Evolutionary conservation across 1,139 yeast species (phyloP), one percentile per base, ranked within the genome.

Genomic region (Candida dubliniensis): DNA sequence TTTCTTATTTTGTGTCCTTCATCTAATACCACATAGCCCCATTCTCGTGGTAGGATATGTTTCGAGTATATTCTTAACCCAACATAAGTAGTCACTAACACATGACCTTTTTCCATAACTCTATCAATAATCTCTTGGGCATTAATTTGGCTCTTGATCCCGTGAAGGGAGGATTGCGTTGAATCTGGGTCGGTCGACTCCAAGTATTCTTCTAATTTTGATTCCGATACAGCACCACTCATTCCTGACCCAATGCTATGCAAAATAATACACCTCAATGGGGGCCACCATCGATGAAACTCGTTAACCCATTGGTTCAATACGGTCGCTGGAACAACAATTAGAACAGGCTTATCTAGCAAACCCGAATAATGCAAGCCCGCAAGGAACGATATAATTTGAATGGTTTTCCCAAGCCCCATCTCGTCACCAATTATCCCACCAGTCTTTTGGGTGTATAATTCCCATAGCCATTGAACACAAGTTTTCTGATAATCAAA

Each of bases 221-320:
- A 82, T 46, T 83, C 86, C 4, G 65, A 61, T 10, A 66, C 64
- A 9, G 66, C 64, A 8, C 71, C 69, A 26, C 29, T 34, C 90
- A 93, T 84, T 0, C 96, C 99, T 1, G 90, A 73, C 0, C 99
- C 99, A 40, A 90, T 93, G 3, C 96, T 85, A 63, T 93, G 99
- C 38, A 93, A 67, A 41, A 93, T 89, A 2, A 87, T 83, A 13
- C 93, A 82, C 47, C 99, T 67, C 26, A 95, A 72, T 0, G 97
- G 91, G 1, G 99, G 98, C 98, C 98, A 93, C 99, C 99, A 93
- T 40, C 85, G 77, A 57, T 93, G 99, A 45, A 93, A 82, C 61
- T 93, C 99, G 50, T 84, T 86, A 5, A 91, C 95, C 99, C 99
- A 93, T 59, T 93, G 99, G 49, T 82, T 86, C 76, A 93, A 71